Evolutionary conservation across 148 eudicot genomes (phyloP).

Genomic region (Spergularia marina): DNA sequence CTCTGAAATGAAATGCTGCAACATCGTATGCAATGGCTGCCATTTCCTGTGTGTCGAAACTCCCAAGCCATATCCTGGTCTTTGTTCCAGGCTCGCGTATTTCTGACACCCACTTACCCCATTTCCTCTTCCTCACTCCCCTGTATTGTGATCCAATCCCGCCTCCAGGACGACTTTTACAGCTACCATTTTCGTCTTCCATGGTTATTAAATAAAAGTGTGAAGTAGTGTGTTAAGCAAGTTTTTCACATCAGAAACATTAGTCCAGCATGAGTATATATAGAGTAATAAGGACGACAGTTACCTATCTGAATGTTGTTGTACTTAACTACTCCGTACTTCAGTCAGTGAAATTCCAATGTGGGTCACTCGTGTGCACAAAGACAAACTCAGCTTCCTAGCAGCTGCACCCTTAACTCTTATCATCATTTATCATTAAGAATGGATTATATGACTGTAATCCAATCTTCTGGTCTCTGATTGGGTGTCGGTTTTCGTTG

Average conservation of each 20-base stretch:
- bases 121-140: constrained; percentile 60
- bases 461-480: constrained; percentile 22
- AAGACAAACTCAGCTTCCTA: constrained; percentile 17
- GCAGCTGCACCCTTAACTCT: constrained; percentile 14
- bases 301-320: constrained; percentile 12
- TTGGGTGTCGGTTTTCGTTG: not conserved
- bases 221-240: not conserved
- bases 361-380: constrained; percentile 21
- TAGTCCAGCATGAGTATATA: not conserved
- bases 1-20: constrained; percentile 55
- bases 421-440: not conserved
- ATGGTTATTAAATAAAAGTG: not conserved
- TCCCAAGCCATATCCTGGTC: constrained; percentile 62
- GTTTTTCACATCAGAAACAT: not conserved
- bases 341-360: constrained; percentile 14
- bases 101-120: constrained; percentile 80
- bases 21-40: constrained; percentile 66
- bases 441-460: constrained; percentile 24
- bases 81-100: constrained; percentile 65
- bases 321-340: not conserved
- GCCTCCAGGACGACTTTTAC: constrained; percentile 13
- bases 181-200: not conserved
- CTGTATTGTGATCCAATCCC: constrained; percentile 36
- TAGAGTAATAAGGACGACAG: constrained; percentile 12
- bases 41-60: constrained; percentile 64